A percentile compares a stretch with the other conserved stretches of the same genome.
Conservation (phyloP, 2,329 filamentous ascomycete species). For the Verticillium alfalfae region DNA sequence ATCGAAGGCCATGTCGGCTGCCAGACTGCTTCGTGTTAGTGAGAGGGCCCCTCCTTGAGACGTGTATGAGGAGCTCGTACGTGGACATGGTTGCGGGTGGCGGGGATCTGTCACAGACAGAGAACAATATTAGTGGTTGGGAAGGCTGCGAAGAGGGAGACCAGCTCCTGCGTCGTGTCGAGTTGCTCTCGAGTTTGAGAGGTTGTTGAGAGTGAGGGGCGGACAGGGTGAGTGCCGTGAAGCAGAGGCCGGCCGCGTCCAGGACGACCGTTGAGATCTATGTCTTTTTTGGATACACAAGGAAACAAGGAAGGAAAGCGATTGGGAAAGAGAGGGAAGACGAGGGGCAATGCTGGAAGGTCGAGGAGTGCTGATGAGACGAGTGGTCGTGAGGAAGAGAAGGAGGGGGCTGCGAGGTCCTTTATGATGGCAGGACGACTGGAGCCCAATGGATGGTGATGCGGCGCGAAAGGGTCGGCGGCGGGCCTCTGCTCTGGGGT, state of each 20-base stretch:
- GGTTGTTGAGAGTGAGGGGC: conserved; percentile 6
- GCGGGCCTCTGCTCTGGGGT: neutral
- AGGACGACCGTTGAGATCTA: conserved; percentile 18
- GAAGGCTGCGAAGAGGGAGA: conserved; percentile 5
- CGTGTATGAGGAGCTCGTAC: conserved; percentile 20
- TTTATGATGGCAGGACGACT: conserved; percentile 10
- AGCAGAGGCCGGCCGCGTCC: conserved; percentile 14
- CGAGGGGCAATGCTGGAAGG: neutral
- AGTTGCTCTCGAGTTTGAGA: neutral
- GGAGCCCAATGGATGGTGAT: conserved; percentile 14
- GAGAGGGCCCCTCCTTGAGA: conserved; percentile 3
- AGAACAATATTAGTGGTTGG: conserved; percentile 9
- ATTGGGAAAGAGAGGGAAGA: neutral
- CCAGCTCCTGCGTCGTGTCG: conserved; percentile 9
- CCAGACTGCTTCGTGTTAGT: conserved; percentile 44
- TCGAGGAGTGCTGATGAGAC: conserved; percentile 9
- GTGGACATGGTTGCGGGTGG: conserved; percentile 31
- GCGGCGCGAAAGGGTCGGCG: conserved; percentile 6
- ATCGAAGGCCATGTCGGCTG: conserved; percentile 57
- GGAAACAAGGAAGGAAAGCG: conserved; percentile 1
- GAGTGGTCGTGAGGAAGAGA: conserved; percentile 1
- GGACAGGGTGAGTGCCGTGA: conserved; percentile 12
- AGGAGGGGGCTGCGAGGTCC: conserved; percentile 10
- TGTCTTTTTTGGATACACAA: conserved; percentile 5
- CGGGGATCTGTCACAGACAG: conserved; percentile 7